A percentile compares a stretch with the other conserved stretches of the same genome.
phyloP scores from a whole-genome alignment of 1,284 basidiomycete species.

The Sporisorium graminicola region DNA sequence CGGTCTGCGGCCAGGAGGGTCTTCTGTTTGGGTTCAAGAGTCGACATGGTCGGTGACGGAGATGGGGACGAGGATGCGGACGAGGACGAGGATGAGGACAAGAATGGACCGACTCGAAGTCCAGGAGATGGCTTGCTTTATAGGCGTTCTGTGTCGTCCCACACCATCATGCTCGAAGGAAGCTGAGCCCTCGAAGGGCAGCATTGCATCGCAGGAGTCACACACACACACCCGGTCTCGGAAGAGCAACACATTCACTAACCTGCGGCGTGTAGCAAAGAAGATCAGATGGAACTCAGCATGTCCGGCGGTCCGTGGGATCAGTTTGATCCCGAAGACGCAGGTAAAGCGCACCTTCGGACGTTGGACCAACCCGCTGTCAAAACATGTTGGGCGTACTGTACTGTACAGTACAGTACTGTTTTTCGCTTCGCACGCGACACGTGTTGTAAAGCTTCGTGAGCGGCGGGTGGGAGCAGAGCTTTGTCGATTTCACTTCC shows the following conservation, averaged over 20 bases:
- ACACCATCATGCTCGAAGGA: too few relatives aligned
- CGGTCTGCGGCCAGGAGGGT: neutral
- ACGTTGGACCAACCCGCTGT: slow-evolving; percentile 3
- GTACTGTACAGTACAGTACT: too few relatives aligned
- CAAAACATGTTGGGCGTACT: slow-evolving; percentile 1
- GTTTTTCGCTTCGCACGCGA: neutral
- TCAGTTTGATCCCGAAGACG: neutral
- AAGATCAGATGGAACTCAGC: neutral
- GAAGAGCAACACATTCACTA: neutral
- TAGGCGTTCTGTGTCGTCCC: neutral
- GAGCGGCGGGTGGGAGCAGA: neutral
- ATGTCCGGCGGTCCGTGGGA: neutral
- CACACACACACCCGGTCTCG: too few relatives aligned
- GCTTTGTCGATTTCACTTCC: neutral
- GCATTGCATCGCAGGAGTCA: too few relatives aligned
- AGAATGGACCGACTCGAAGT: neutral
- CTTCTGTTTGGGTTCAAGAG: too few relatives aligned
- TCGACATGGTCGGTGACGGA: neutral
- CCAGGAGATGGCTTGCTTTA: neutral
- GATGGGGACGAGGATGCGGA: neutral
- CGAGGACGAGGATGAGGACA: neutral
- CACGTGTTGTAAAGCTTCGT: neutral
- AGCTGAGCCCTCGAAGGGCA: too few relatives aligned
- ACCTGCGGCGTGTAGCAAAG: neutral
- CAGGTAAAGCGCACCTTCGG: neutral